Evolutionary conservation across 441 rosid species (phyloP).

Genomic region (Mallotus japonicus): DNA sequence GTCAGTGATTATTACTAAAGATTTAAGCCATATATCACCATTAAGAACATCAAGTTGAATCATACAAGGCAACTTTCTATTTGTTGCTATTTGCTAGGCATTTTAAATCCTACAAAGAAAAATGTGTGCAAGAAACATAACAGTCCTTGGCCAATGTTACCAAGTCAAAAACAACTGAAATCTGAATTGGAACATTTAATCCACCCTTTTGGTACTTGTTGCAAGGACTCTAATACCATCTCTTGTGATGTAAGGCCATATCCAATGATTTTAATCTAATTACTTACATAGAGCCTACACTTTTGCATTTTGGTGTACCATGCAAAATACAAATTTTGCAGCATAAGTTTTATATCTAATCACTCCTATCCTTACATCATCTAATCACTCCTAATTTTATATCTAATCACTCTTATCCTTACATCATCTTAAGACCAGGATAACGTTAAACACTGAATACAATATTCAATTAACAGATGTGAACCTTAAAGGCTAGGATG

Average conservation of each 20-base stretch:
- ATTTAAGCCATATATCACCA: background rate
- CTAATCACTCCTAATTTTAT: background rate
- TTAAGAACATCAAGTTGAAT: background rate
- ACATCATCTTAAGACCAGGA: background rate
- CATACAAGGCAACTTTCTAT: background rate
- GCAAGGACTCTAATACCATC: background rate
- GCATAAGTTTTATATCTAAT: background rate
- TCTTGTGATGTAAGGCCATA: no score
- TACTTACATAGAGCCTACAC: background rate
- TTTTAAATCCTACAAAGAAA: background rate
- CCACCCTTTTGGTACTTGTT: background rate
- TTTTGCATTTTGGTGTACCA: background rate
- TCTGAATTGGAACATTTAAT: background rate
- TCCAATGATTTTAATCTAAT: background rate
- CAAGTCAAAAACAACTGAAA: background rate
- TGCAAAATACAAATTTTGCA: background rate
- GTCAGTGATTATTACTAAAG: background rate
- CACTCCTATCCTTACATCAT: background rate
- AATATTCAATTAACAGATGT: background rate
- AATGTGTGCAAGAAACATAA: background rate
- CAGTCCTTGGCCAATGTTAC: background rate
- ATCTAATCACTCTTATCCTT: background rate
- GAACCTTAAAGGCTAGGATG: background rate
- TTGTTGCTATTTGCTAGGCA: background rate
- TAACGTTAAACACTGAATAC: background rate